Conservation (phyloP, 768 basidiomycete genomes). For the Phlebiopsis flavidoalba region DNA sequence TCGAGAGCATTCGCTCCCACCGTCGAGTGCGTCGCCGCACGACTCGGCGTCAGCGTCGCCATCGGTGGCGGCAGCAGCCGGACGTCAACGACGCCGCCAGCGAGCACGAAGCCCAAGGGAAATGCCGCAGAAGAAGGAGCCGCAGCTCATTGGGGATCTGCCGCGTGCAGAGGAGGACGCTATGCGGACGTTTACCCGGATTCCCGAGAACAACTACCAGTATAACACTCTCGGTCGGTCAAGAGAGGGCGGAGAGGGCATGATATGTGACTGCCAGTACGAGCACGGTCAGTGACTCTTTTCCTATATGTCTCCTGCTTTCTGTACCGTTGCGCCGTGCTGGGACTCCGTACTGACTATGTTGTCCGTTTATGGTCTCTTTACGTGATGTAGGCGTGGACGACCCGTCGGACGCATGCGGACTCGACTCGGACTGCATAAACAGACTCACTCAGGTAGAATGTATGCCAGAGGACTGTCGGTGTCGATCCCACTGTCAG, state of each 20-base stretch:
- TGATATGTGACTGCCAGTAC: slow-evolving; percentile 91
- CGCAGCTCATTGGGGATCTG: slow-evolving; percentile 77
- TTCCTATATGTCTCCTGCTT: background rate
- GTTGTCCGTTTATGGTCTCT: background rate
- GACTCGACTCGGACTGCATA: slow-evolving; percentile 88
- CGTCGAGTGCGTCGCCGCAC: slow-evolving; percentile 18
- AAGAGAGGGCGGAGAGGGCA: slow-evolving; percentile 85
- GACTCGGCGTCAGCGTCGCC: slow-evolving; percentile 17
- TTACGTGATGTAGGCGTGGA: slow-evolving; percentile 43
- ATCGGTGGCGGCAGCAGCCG: slow-evolving; percentile 24
- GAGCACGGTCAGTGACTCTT: slow-evolving; percentile 62
- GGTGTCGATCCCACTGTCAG: slow-evolving; percentile 73
- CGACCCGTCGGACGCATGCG: slow-evolving; percentile 68
- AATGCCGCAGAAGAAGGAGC: slow-evolving; percentile 31
- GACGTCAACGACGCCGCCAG: slow-evolving; percentile 31
- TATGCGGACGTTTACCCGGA: slow-evolving; percentile 63
- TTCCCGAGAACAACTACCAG: slow-evolving; percentile 81
- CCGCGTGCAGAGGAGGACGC: slow-evolving; percentile 75
- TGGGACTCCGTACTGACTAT: background rate
- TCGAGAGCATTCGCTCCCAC: slow-evolving; percentile 1
- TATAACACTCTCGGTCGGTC: slow-evolving; percentile 82
- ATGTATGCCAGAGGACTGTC: slow-evolving; percentile 87
- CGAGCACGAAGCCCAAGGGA: slow-evolving; percentile 23
- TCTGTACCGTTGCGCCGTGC: background rate
- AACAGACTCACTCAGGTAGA: slow-evolving; percentile 97